phyloP scores from a whole-genome alignment of 192 early-diverging fungal species.

The Entophlyctis luteolus region DNA sequence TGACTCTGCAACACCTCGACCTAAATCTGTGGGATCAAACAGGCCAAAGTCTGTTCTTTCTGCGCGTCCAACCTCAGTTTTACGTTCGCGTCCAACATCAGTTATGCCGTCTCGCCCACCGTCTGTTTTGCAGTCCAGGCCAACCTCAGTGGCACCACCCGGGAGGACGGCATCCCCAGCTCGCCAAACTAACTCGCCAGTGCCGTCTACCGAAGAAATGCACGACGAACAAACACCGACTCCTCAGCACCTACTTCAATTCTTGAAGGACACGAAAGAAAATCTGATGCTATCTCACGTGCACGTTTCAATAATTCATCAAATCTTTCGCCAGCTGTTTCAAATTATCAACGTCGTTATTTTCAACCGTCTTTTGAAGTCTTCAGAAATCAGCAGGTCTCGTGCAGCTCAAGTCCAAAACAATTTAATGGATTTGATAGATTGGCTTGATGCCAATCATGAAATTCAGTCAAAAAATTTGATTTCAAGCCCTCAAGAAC shows the following conservation, averaged over 20 bases:
- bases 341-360: conserved; percentile 71
- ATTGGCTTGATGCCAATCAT: neutral
- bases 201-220: no score
- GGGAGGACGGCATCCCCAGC: no score
- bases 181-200: no score
- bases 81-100: no score
- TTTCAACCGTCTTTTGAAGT: conserved; percentile 82
- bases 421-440: conserved; percentile 49
- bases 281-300: conserved; percentile 69
- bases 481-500: conserved; percentile 72
- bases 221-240: no score
- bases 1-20: no score
- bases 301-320: conserved; percentile 70
- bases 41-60: no score
- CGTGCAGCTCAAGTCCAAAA: conserved; percentile 80
- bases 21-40: no score
- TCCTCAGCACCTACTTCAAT: conserved; percentile 67
- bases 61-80: no score
- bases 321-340: conserved; percentile 71
- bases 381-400: conserved; percentile 68
- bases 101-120: no score
- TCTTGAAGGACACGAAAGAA: conserved; percentile 65
- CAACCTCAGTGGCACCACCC: no score
- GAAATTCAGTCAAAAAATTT: conserved; percentile 20
- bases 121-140: no score